Conservation (phyloP, 306 rosid genomes). For the Dalbergia cochinchinensis region DNA sequence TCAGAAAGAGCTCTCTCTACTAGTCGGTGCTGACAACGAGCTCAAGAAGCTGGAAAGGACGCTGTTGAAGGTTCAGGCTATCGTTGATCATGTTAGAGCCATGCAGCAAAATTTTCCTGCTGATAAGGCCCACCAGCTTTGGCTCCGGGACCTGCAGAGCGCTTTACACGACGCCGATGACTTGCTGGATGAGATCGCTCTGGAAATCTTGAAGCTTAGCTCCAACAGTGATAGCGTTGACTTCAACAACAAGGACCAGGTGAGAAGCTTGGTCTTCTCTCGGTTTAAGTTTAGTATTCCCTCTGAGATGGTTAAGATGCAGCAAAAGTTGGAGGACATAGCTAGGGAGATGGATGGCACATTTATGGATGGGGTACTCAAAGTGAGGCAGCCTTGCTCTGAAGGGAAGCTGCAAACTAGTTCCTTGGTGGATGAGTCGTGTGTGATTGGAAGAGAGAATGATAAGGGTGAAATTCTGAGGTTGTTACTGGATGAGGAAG, state of each 20-base stretch:
- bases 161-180: slow-evolving; percentile 29
- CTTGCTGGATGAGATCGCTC: slow-evolving; percentile 21
- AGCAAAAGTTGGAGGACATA: background rate
- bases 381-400: background rate
- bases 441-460: slow-evolving; percentile 30
- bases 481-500: background rate
- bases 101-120: background rate
- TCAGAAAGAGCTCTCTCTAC: background rate
- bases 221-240: background rate
- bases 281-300: slow-evolving; percentile 21
- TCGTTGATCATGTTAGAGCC: background rate
- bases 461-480: background rate
- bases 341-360: slow-evolving; percentile 17
- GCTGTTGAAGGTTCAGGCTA: slow-evolving; percentile 17
- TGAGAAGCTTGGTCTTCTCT: slow-evolving; percentile 7
- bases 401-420: background rate
- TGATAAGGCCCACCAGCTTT: background rate
- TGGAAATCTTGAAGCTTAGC: slow-evolving; percentile 5
- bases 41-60: slow-evolving; percentile 36
- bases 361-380: background rate
- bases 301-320: background rate
- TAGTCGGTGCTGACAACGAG: background rate
- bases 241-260: background rate
- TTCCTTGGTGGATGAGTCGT: slow-evolving; percentile 28
- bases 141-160: slow-evolving; percentile 19